Percentiles rank a stretch among this genome's conserved stretches.
Evolutionary conservation across 805 yeast genomes (phyloP).

Genomic region (Lachancea meyersii): DNA sequence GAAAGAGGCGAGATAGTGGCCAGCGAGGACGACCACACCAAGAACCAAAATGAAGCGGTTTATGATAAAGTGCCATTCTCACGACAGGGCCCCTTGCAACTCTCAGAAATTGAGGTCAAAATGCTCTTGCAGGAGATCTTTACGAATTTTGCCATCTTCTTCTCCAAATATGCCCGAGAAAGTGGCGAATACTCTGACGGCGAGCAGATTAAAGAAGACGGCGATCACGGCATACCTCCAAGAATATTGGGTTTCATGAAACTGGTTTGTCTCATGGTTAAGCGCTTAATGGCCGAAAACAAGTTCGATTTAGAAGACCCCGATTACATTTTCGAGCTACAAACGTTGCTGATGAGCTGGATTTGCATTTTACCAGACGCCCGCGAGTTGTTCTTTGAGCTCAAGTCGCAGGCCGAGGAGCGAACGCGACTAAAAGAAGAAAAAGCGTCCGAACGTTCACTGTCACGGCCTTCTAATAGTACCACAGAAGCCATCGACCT

Average conservation of each 20-base stretch:
- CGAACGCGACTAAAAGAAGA: background rate
- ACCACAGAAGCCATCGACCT: background rate
- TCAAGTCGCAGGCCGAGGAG: slow-evolving; percentile 22
- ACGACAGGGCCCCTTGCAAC: slow-evolving; percentile 47
- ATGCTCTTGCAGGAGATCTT: slow-evolving; percentile 69
- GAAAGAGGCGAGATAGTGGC: slow-evolving; percentile 41
- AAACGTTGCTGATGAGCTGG: slow-evolving; percentile 58
- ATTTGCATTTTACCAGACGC: slow-evolving; percentile 60
- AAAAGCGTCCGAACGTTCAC: background rate
- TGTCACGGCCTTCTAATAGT: background rate
- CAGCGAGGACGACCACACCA: slow-evolving; percentile 5
- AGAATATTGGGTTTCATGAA: slow-evolving; percentile 40
- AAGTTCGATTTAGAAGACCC: slow-evolving; percentile 41
- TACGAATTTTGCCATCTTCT: slow-evolving; percentile 44
- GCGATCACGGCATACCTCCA: slow-evolving; percentile 29
- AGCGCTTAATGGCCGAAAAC: slow-evolving; percentile 41
- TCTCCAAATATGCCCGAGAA: slow-evolving; percentile 33
- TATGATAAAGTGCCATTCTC: slow-evolving; percentile 37
- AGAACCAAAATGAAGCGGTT: slow-evolving; percentile 5
- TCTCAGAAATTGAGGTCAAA: slow-evolving; percentile 55
- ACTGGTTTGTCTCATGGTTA: slow-evolving; percentile 58
- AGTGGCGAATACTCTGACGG: slow-evolving; percentile 9
- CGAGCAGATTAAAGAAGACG: slow-evolving; percentile 12
- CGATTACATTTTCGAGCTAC: slow-evolving; percentile 55
- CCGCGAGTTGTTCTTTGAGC: slow-evolving; percentile 45